Conservation (phyloP, 179 eudicot species). For the Beta corolliflora region DNA sequence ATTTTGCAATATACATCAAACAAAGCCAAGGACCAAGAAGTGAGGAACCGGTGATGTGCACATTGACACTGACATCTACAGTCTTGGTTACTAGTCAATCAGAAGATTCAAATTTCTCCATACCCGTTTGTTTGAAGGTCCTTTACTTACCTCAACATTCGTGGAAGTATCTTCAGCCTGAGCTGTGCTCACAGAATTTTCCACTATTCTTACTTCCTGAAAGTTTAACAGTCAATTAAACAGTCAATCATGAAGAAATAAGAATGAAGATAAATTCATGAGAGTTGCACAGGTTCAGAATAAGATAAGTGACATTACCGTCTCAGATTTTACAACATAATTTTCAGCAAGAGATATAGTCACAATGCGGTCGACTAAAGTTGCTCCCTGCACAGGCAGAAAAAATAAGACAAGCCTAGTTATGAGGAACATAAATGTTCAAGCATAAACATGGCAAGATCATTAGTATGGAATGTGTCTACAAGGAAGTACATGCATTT, state of each 20-base stretch:
- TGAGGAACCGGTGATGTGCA: neutral
- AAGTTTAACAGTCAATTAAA: no score
- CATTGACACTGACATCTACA: neutral
- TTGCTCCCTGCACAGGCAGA: constrained; percentile 74
- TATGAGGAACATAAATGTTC: neutral
- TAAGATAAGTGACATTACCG: constrained; percentile 39
- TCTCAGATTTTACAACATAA: constrained; percentile 53
- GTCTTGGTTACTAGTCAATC: neutral
- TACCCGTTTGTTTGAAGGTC: neutral
- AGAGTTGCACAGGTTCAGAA: neutral
- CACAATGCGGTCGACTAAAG: constrained; percentile 92
- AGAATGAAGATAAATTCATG: neutral
- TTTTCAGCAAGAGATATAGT: constrained; percentile 67
- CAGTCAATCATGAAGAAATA: neutral
- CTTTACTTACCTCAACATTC: constrained; percentile 51
- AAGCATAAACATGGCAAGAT: constrained; percentile 3
- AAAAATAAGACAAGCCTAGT: neutral
- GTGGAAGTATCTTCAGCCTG: constrained; percentile 41
- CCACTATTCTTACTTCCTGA: constrained; percentile 62
- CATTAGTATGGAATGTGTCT: neutral
- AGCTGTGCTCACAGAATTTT: constrained; percentile 42
- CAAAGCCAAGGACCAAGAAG: neutral
- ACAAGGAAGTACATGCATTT: neutral
- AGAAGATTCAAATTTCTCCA: neutral
- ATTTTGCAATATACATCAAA: neutral